Conservation (phyloP, 2,329 filamentous ascomycete genomes). For the Aspergillus piperis region DNA sequence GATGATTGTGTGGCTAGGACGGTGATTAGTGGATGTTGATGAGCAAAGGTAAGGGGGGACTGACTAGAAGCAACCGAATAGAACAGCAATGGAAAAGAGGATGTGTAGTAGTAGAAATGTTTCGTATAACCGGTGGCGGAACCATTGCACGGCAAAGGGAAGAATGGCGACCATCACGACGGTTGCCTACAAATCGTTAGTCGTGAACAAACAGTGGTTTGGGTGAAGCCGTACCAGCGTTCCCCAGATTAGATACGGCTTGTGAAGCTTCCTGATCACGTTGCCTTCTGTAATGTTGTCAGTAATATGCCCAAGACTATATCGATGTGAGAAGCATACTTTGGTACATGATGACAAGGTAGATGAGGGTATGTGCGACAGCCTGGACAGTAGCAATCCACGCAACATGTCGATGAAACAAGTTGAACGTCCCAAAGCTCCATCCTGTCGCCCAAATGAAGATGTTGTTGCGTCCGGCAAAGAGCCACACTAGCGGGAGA, state of each 20-base stretch:
- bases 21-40: background rate
- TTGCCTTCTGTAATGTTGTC: slow-evolving; percentile 23
- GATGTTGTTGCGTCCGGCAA: slow-evolving; percentile 67
- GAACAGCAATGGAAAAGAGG: slow-evolving; percentile 39
- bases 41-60: slow-evolving; percentile 14
- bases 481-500: slow-evolving; percentile 66
- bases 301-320: background rate
- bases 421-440: slow-evolving; percentile 67
- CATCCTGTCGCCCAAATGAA: slow-evolving; percentile 69
- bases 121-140: slow-evolving; percentile 49
- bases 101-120: slow-evolving; percentile 46
- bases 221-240: slow-evolving; percentile 23
- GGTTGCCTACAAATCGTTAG: slow-evolving; percentile 28
- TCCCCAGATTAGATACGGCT: slow-evolving; percentile 35
- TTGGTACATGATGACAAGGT: slow-evolving; percentile 46
- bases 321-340: slow-evolving; percentile 18
- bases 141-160: slow-evolving; percentile 48
- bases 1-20: slow-evolving; percentile 48
- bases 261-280: slow-evolving; percentile 28
- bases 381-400: slow-evolving; percentile 63
- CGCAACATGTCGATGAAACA: slow-evolving; percentile 68
- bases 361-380: slow-evolving; percentile 63
- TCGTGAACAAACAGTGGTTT: background rate
- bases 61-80: slow-evolving; percentile 53
- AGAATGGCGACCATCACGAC: slow-evolving; percentile 45